A percentile compares a stretch with the other conserved stretches of the same genome.
These are phyloP conservation scores for Arthroderma sp. DNA, from an alignment of 2,329 filamentous ascomycete genomes.

Conservation along the genomic window DNA sequence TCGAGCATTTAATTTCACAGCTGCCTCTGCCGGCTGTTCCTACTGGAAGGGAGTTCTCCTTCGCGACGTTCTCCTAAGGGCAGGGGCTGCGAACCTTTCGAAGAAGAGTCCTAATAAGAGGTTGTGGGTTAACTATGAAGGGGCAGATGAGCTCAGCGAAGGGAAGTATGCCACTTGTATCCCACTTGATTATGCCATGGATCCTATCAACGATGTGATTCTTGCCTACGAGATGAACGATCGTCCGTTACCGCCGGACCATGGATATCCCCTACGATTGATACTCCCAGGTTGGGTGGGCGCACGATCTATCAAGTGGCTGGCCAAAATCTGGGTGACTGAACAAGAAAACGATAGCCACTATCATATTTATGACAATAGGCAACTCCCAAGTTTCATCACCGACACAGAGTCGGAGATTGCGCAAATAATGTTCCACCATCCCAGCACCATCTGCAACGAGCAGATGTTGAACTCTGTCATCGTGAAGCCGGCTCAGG, in stretches of 20 bases:
- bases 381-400: constrained; percentile 38
- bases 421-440: constrained; percentile 36
- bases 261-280: constrained; percentile 34
- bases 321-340: constrained; percentile 30
- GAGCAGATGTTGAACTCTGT: constrained; percentile 42
- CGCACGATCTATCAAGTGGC: constrained; percentile 34
- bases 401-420: constrained; percentile 40
- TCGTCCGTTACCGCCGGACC: constrained; percentile 30
- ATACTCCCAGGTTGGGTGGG: constrained; percentile 35
- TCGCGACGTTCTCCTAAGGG: constrained; percentile 35
- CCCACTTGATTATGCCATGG: constrained; percentile 39
- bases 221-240: constrained; percentile 36
- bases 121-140: constrained; percentile 41
- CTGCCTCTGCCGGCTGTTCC: constrained; percentile 37
- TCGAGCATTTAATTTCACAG: constrained; percentile 40
- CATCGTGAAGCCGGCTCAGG: constrained; percentile 37
- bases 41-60: constrained; percentile 42
- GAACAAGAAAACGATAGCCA: constrained; percentile 33
- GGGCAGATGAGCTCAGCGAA: constrained; percentile 37
- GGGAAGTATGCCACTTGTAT: constrained; percentile 41
- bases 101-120: constrained; percentile 16
- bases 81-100: constrained; percentile 25
- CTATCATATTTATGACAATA: constrained; percentile 42
- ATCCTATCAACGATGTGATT: constrained; percentile 38
- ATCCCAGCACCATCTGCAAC: constrained; percentile 39